phyloP scores from a whole-genome alignment of 1,139 yeast genomes.

The Hemisphaericaspora subhashii region DNA sequence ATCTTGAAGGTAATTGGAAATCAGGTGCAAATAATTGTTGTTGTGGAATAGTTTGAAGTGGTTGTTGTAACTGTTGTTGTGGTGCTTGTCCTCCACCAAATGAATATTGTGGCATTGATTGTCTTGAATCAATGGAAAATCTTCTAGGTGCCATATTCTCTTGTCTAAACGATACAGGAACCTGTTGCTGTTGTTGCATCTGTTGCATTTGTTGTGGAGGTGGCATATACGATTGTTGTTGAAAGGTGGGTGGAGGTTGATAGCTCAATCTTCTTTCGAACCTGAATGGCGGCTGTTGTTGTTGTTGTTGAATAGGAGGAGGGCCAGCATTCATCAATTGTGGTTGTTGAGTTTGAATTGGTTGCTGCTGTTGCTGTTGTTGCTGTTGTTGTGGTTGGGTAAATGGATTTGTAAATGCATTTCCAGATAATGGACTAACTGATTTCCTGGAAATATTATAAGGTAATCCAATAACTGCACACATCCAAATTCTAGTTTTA shows the following conservation, averaged over 20 bases:
- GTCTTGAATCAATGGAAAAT: constrained; percentile 10
- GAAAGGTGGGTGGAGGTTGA: constrained; percentile 10
- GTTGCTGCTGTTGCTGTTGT: constrained; percentile 11
- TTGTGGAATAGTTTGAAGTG: constrained; percentile 1
- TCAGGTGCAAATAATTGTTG: constrained; percentile 5
- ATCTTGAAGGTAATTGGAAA: constrained; percentile 2
- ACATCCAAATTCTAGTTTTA: constrained; percentile 97
- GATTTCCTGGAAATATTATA: constrained; percentile 16
- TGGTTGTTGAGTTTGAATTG: constrained; percentile 6
- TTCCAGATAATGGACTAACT: constrained; percentile 10
- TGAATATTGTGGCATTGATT: constrained; percentile 2
- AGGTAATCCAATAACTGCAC: constrained; percentile 63
- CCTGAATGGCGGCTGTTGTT: constrained; percentile 5
- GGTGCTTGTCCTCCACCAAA: not conserved
- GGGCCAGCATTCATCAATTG: constrained; percentile 3
- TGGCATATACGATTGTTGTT: constrained; percentile 6
- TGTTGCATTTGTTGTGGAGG: not conserved
- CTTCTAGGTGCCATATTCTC: constrained; percentile 11
- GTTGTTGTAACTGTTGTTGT: constrained; percentile 3
- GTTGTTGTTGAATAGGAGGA: constrained; percentile 9
- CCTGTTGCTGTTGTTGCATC: constrained; percentile 7
- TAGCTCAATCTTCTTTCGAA: constrained; percentile 13
- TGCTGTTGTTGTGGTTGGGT: constrained; percentile 8
- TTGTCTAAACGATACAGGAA: constrained; percentile 4
- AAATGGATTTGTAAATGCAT: constrained; percentile 10